Conservation (phyloP, 305 asterid genomes). For the Vinca major region DNA sequence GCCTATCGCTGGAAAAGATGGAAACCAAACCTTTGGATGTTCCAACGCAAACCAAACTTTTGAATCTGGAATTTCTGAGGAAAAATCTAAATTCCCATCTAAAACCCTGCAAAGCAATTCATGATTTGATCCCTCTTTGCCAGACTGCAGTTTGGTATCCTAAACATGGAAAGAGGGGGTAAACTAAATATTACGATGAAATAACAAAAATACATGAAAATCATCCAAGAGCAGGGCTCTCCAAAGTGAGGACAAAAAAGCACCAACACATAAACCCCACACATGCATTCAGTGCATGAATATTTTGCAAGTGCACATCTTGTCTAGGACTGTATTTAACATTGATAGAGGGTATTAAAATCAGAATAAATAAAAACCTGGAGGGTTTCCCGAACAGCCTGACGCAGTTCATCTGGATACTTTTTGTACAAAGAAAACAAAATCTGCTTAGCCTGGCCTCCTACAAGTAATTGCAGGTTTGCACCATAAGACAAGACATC, state of each 20-base stretch:
- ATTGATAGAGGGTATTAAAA: background rate
- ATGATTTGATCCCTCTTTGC: constrained; percentile 45
- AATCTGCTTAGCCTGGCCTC: constrained; percentile 45
- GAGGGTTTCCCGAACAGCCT: constrained; percentile 43
- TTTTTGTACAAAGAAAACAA: constrained; percentile 46
- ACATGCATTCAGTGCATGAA: background rate
- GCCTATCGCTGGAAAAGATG: background rate
- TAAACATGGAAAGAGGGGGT: constrained; percentile 15
- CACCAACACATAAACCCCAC: background rate
- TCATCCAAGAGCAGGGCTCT: background rate
- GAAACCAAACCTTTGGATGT: constrained; percentile 64
- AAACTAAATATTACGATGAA: background rate
- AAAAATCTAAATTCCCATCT: constrained; percentile 40
- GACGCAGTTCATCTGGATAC: constrained; percentile 66
- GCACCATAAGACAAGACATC: constrained; percentile 12
- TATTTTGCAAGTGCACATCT: background rate
- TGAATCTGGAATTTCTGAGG: constrained; percentile 46
- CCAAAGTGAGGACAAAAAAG: background rate
- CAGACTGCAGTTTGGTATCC: constrained; percentile 41
- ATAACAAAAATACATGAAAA: background rate
- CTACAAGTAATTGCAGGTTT: constrained; percentile 24
- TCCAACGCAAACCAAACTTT: constrained; percentile 61
- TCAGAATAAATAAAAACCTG: constrained; percentile 36
- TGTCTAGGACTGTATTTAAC: background rate
- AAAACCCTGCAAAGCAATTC: constrained; percentile 56